Percentiles rank a stretch among this genome's conserved stretches.
Evolutionary conservation across 1,284 basidiomycete genomes (phyloP).

Genomic region (Cerrena zonata): DNA sequence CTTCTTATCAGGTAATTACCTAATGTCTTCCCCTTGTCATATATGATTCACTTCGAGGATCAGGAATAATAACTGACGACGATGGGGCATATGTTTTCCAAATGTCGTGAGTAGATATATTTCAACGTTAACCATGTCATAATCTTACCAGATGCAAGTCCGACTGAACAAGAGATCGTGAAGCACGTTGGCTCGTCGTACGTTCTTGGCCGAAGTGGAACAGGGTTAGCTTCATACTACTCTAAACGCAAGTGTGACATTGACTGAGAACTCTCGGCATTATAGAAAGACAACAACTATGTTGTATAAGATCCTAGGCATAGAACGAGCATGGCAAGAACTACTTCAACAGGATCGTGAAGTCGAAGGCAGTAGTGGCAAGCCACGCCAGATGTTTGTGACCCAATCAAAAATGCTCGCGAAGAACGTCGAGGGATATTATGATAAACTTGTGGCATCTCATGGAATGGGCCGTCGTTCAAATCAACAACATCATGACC

Average conservation of each 20-base stretch:
- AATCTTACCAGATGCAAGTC: conserved; percentile 31
- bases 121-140: neutral
- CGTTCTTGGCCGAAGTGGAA: conserved; percentile 23
- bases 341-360: neutral
- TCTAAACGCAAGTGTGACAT: neutral
- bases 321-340: conserved; percentile 45
- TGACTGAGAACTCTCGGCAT: conserved; percentile 2
- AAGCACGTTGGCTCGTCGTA: conserved; percentile 55
- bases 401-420: conserved; percentile 65
- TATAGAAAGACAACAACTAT: conserved; percentile 69
- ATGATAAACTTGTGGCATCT: conserved; percentile 45
- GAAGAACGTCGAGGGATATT: conserved; percentile 62
- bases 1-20: neutral
- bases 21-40: neutral
- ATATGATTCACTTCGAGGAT: neutral
- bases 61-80: conserved; percentile 41
- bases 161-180: conserved; percentile 51
- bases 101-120: conserved; percentile 39
- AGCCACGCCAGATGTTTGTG: conserved; percentile 60
- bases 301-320: conserved; percentile 66
- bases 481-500: conserved; percentile 31
- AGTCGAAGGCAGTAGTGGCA: conserved; percentile 20
- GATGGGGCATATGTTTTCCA: conserved; percentile 49
- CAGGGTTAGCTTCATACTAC: conserved; percentile 5
- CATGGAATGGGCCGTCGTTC: conserved; percentile 36